Evolutionary conservation across 768 basidiomycete species (phyloP).

Genomic region (Suillus paluster): DNA sequence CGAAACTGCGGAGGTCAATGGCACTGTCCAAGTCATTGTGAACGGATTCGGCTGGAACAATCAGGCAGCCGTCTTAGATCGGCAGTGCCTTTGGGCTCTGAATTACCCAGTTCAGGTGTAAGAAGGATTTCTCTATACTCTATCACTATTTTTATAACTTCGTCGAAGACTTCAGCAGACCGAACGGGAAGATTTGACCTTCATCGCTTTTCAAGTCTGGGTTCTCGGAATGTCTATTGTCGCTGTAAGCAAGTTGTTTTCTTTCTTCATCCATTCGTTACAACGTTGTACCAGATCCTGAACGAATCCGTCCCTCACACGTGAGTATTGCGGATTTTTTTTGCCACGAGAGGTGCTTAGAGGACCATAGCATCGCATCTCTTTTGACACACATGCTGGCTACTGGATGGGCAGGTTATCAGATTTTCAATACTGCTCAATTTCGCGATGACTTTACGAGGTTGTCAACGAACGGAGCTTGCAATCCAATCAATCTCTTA

Average conservation of each 20-base stretch:
- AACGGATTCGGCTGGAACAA: conserved; percentile 39
- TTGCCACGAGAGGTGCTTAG: neutral
- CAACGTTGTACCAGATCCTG: conserved; percentile 32
- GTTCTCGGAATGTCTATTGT: conserved; percentile 78
- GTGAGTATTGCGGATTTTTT: conserved; percentile 21
- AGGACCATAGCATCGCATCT: conserved; percentile 54
- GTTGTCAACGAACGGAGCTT: conserved; percentile 68
- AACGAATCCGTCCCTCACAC: conserved; percentile 87
- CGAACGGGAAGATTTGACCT: conserved; percentile 77
- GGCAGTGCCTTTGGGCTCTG: conserved; percentile 59
- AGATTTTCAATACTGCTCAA: conserved; percentile 59
- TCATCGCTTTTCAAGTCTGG: conserved; percentile 82
- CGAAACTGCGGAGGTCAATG: conserved; percentile 31
- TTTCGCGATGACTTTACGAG: conserved; percentile 62
- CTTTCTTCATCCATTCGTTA: conserved; percentile 22
- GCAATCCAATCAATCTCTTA: conserved; percentile 56
- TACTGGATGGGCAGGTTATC: conserved; percentile 74
- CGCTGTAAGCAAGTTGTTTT: conserved; percentile 41
- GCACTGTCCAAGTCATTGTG: conserved; percentile 30
- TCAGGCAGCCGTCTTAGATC: conserved; percentile 43
- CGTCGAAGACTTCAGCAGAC: conserved; percentile 63
- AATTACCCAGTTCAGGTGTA: conserved; percentile 76
- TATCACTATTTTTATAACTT: conserved; percentile 6
- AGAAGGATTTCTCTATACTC: conserved; percentile 27
- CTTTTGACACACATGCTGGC: conserved; percentile 74